Base-by-base conservation (phyloP, 169 alveolate species). In the Theileria parva region DNA sequence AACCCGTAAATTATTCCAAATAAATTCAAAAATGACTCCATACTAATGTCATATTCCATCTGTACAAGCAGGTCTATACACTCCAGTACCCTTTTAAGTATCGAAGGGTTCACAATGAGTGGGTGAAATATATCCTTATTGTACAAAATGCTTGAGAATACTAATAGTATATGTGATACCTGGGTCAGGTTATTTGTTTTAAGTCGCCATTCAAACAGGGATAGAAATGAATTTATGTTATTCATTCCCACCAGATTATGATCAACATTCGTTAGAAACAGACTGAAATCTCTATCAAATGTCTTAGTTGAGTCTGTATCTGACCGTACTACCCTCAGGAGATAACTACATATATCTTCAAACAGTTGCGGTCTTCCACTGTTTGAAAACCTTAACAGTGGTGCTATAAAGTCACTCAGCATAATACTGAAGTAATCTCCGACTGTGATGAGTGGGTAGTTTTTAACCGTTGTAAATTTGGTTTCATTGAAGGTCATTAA, bases 121-220 rank as follows among this genome's bases (percentile, higher is more conserved):
- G 85, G 80, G 60, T 81, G 88, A 69, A 81, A 81, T 8, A 68
- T 28, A 21, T 74, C 85, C 27, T 73, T 11, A 19, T 27, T 9
- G 11, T 81, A 69, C 30, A 81, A 73, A 6, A 81, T 50, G 2
- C 30, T 68, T 48, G 88, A 61, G 61, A 81, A 51, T 39, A 81
- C 67, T 65, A 76, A 32, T 53, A 81, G 34, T 34, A 81, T 44
- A 27, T 71, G 78, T 9, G 88, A 75, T 23, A 64, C 48, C 13
- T 76, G 88, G 9, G n/a, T 23, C 25, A 66, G 25, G 27, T 81
- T 39, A 60, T 74, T 81, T 30, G 79, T 66, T 68, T 48, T 76
- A 48, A 81, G 66, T 37, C 85, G 63, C 88, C 88, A 81, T 55
- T 81, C 88, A 28, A 81, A 81, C 60, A 81, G 61, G 11, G 78